phyloP scores from a whole-genome alignment of 2,329 filamentous ascomycete genomes.

The Neonectria coccinea region DNA sequence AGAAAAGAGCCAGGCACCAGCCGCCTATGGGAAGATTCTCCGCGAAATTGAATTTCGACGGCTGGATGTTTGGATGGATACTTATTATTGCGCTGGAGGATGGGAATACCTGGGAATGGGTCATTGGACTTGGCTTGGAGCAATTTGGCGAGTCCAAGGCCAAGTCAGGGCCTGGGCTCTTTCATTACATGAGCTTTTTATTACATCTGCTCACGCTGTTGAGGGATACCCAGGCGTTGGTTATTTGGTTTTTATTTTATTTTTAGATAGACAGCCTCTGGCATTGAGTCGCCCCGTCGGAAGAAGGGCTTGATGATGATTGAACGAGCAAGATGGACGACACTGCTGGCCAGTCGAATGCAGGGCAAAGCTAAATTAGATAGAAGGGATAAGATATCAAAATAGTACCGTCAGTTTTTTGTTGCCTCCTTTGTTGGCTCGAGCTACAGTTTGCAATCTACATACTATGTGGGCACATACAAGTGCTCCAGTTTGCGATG shows the following conservation, averaged over 20 bases:
- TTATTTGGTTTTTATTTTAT: slow-evolving; percentile 26
- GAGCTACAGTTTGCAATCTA: not conserved
- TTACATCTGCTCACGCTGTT: slow-evolving; percentile 42
- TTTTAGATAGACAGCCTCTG: slow-evolving; percentile 42
- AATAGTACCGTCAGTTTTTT: slow-evolving; percentile 35
- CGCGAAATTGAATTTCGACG: slow-evolving; percentile 22
- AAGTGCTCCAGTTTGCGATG: not conserved
- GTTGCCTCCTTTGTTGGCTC: slow-evolving; percentile 7
- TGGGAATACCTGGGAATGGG: slow-evolving; percentile 1
- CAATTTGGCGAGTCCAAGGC: slow-evolving; percentile 13
- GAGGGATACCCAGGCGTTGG: slow-evolving; percentile 47
- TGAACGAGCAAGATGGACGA: slow-evolving; percentile 47
- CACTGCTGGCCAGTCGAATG: slow-evolving; percentile 46
- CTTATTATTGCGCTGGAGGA: slow-evolving; percentile 17
- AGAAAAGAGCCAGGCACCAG: slow-evolving; percentile 28
- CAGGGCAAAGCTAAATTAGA: slow-evolving; percentile 41
- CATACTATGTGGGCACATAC: not conserved
- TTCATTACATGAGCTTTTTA: slow-evolving; percentile 29
- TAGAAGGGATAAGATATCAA: slow-evolving; percentile 45
- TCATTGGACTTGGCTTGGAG: slow-evolving; percentile 13
- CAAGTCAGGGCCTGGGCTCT: slow-evolving; percentile 16
- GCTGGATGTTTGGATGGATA: slow-evolving; percentile 7
- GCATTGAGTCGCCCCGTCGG: slow-evolving; percentile 38
- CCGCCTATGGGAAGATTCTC: slow-evolving; percentile 15
- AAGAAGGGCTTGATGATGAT: slow-evolving; percentile 43